These are phyloP conservation scores for Chaetoscypha palmicola DNA, from an alignment of 2,329 filamentous ascomycete species.

Conservation along the genomic window DNA sequence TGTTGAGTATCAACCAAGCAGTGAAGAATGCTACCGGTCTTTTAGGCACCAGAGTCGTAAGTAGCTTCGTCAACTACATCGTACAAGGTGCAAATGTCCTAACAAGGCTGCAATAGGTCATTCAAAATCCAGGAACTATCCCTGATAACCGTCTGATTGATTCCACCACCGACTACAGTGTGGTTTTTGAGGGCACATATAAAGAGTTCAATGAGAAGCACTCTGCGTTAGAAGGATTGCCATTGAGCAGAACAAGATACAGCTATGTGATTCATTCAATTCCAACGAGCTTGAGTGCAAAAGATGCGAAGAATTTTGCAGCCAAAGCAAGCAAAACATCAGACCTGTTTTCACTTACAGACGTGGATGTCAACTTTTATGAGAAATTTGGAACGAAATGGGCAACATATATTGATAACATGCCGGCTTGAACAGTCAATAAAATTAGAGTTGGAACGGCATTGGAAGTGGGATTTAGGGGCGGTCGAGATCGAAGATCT, in stretches of 20 bases:
- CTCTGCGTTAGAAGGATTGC: not conserved
- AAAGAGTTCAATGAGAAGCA: not conserved
- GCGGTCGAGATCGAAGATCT: too few species aligned
- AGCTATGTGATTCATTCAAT: constrained; percentile 2
- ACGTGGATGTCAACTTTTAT: constrained; percentile 2
- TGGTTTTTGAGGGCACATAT: constrained; percentile 7
- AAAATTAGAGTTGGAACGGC: too few species aligned
- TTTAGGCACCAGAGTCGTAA: constrained; percentile 3
- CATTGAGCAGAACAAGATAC: not conserved
- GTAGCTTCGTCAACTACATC: not conserved
- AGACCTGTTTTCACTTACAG: not conserved
- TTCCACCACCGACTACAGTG: not conserved
- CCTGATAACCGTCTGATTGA: constrained; percentile 2
- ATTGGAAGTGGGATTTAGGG: too few species aligned
- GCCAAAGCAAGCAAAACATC: not conserved
- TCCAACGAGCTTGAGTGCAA: not conserved
- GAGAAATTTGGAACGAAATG: not conserved
- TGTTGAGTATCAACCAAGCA: constrained; percentile 6
- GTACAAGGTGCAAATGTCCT: constrained; percentile 2
- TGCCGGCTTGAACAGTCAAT: not conserved
- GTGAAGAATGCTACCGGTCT: constrained; percentile 8
- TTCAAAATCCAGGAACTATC: constrained; percentile 7
- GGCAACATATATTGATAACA: constrained; percentile 1
- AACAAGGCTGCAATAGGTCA: not conserved
- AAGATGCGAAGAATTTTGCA: not conserved